Evolutionary conservation across 2,329 filamentous ascomycete genomes (phyloP).

Genomic region (Xylaria sp.): DNA sequence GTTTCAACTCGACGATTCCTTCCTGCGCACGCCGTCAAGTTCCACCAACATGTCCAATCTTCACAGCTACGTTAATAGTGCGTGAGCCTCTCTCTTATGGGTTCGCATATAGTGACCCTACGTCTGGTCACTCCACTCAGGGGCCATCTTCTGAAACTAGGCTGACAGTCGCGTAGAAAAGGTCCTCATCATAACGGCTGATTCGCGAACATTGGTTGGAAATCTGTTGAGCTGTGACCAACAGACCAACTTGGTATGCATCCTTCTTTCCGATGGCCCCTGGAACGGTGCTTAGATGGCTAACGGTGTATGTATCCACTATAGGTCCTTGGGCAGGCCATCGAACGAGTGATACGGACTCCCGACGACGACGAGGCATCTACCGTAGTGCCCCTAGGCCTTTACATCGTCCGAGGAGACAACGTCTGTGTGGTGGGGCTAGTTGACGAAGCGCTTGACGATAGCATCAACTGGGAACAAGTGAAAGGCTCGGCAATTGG

Average conservation of each 20-base stretch:
- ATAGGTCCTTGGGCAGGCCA: slow-evolving; percentile 80
- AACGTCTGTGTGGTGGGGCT: slow-evolving; percentile 92
- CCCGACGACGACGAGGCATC: slow-evolving; percentile 85
- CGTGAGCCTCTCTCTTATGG: slow-evolving; percentile 33
- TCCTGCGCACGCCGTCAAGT: neutral
- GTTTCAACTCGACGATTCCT: neutral
- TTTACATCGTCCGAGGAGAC: slow-evolving; percentile 93
- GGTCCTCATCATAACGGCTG: slow-evolving; percentile 89
- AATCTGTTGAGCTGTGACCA: slow-evolving; percentile 88
- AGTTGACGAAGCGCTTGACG: slow-evolving; percentile 89
- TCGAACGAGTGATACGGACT: slow-evolving; percentile 90
- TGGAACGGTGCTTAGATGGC: neutral
- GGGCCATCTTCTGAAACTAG: slow-evolving; percentile 33
- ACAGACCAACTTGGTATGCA: slow-evolving; percentile 80
- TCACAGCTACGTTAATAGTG: slow-evolving; percentile 49
- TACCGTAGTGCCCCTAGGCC: slow-evolving; percentile 81
- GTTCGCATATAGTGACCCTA: neutral
- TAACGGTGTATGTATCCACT: slow-evolving; percentile 3
- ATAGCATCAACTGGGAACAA: slow-evolving; percentile 90
- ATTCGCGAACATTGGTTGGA: slow-evolving; percentile 87
- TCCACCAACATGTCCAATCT: slow-evolving; percentile 50
- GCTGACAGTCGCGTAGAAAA: slow-evolving; percentile 73
- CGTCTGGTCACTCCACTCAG: neutral
- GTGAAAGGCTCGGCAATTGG: slow-evolving; percentile 88
- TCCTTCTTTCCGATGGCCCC: neutral